phyloP scores from a whole-genome alignment of 441 rosid genomes.

The Raphanus hybrid region DNA sequence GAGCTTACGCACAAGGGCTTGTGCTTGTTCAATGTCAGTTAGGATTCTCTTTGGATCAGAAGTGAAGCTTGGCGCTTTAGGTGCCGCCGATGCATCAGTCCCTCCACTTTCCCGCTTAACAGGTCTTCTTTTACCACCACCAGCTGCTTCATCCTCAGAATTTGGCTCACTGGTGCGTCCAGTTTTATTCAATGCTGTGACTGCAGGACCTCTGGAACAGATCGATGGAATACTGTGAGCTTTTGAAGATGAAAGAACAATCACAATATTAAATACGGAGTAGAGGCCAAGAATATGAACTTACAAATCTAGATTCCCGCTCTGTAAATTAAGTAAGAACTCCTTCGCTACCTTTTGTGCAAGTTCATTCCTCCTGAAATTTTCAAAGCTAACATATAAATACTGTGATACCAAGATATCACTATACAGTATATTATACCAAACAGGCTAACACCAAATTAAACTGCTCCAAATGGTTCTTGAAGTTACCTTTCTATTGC shows the following conservation, averaged over 20 bases:
- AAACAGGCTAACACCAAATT: neutral
- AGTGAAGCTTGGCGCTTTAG: constrained; percentile 81
- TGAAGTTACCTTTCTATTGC: constrained; percentile 80
- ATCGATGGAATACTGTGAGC: constrained; percentile 14
- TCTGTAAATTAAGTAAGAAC: constrained; percentile 85
- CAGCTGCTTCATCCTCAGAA: constrained; percentile 82
- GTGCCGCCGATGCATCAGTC: constrained; percentile 73
- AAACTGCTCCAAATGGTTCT: constrained; percentile 10
- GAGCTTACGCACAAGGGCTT: constrained; percentile 80
- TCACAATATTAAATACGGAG: constrained; percentile 8
- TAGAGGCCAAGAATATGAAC: constrained; percentile 32
- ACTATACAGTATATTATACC: neutral
- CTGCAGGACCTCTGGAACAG: constrained; percentile 78
- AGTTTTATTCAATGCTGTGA: constrained; percentile 55
- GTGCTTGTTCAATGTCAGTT: constrained; percentile 83
- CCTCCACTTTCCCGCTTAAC: constrained; percentile 68
- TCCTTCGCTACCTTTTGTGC: constrained; percentile 86
- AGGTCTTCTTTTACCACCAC: constrained; percentile 66
- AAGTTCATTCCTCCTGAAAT: constrained; percentile 86
- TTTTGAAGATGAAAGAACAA: constrained; percentile 6
- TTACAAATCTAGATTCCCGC: constrained; percentile 90
- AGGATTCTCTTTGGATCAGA: constrained; percentile 85
- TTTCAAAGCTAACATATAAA: constrained; percentile 23
- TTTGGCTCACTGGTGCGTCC: constrained; percentile 57
- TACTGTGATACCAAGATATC: neutral